Conservation (phyloP, 768 basidiomycete genomes). For the Wakefieldia striispora region DNA sequence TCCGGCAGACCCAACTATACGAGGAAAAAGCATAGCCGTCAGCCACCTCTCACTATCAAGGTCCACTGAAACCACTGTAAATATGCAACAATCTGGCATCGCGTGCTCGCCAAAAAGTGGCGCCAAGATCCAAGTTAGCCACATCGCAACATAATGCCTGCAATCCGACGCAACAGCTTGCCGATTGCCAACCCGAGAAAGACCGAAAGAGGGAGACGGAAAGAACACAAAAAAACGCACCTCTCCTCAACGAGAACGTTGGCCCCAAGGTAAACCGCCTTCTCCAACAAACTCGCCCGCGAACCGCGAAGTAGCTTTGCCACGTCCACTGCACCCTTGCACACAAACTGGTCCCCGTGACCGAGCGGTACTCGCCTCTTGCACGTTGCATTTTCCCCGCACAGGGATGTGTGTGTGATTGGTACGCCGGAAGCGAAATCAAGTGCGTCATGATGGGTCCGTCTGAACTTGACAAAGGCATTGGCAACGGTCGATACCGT, state of each 20-base stretch:
- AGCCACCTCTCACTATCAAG: neutral
- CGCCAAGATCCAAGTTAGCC: neutral
- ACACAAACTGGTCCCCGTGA: slow-evolving; percentile 49
- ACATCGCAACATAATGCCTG: no score
- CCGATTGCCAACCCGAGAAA: neutral
- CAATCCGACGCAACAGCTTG: neutral
- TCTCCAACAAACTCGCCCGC: slow-evolving; percentile 48
- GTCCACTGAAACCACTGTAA: no score
- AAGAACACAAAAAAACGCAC: slow-evolving; percentile 41
- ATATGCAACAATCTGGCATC: neutral
- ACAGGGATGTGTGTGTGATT: slow-evolving; percentile 36
- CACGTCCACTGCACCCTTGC: slow-evolving; percentile 62
- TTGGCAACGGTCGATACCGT: slow-evolving; percentile 44
- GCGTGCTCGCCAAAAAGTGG: neutral
- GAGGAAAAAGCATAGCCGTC: neutral
- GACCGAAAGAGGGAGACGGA: neutral
- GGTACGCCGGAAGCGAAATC: slow-evolving; percentile 39
- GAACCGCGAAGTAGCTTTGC: slow-evolving; percentile 54
- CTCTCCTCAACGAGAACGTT: slow-evolving; percentile 68
- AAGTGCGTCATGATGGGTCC: slow-evolving; percentile 34
- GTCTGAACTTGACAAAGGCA: slow-evolving; percentile 52
- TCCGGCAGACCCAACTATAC: slow-evolving; percentile 62
- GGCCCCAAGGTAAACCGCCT: slow-evolving; percentile 47
- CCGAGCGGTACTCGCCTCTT: slow-evolving; percentile 32
- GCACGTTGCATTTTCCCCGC: slow-evolving; percentile 26